phyloP scores from a whole-genome alignment of 192 early-diverging fungal species.

The Linnemannia exigua region DNA sequence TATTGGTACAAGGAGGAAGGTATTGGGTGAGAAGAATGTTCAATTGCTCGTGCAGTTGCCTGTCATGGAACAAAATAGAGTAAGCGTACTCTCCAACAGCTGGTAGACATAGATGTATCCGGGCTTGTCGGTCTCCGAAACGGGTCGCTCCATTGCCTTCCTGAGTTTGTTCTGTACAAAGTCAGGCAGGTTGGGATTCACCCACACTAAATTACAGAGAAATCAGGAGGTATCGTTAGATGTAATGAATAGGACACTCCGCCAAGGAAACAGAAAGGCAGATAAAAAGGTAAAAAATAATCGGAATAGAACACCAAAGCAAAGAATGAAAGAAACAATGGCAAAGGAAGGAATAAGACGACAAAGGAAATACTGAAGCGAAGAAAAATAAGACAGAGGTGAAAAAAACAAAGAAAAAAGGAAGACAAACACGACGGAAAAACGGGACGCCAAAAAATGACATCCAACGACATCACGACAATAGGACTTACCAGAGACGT shows the following conservation, averaged over 20 bases:
- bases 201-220: constrained; percentile 46
- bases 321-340: neutral
- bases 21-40: neutral
- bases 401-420: too few species aligned
- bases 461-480: too few species aligned
- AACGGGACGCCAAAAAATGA: too few species aligned
- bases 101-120: constrained; percentile 66
- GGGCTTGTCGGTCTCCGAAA: constrained; percentile 59
- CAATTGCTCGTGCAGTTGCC: neutral
- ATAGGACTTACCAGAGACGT: constrained; percentile 36
- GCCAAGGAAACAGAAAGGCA: neutral
- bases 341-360: constrained; percentile 3
- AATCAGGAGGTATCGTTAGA: neutral
- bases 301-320: neutral
- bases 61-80: neutral
- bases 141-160: constrained; percentile 60
- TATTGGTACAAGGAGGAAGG: neutral
- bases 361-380: too few species aligned
- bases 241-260: too few species aligned
- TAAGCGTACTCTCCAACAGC: constrained; percentile 49
- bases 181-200: constrained; percentile 48
- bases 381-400: neutral
- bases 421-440: too few species aligned
- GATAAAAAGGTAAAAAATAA: constrained; percentile 3
- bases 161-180: constrained; percentile 54